A percentile compares a stretch with the other conserved stretches of the same genome.
These are phyloP conservation scores for Pichia sp. DNA, from an alignment of 1,139 yeast species.

Conservation along the genomic window DNA sequence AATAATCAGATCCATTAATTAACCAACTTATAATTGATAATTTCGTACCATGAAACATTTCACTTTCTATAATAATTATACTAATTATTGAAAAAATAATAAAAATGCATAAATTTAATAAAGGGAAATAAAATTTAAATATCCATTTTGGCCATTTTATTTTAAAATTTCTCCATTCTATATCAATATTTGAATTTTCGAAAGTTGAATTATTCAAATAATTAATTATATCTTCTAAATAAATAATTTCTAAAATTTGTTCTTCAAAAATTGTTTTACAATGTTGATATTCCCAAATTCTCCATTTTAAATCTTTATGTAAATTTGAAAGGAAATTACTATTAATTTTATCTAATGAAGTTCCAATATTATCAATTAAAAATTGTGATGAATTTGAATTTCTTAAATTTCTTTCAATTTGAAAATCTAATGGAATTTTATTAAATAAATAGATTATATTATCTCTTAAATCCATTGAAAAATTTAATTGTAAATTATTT, in stretches of 20 bases:
- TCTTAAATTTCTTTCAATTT: constrained; percentile 13
- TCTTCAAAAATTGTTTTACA: constrained; percentile 39
- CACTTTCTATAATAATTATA: constrained; percentile 60
- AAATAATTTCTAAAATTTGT: constrained; percentile 33
- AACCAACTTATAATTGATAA: constrained; percentile 56
- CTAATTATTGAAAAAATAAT: constrained; percentile 42
- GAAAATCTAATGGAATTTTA: constrained; percentile 25
- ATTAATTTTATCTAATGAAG: constrained; percentile 31
- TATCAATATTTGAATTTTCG: constrained; percentile 1
- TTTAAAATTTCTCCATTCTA: constrained; percentile 10
- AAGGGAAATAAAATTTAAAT: constrained; percentile 34
- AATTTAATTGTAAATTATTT: constrained; percentile 11
- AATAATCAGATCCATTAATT: constrained; percentile 28
- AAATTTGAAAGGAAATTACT: constrained; percentile 29
- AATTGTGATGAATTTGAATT: constrained; percentile 4
- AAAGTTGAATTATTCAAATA: constrained; percentile 3
- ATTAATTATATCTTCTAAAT: constrained; percentile 39
- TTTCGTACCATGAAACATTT: constrained; percentile 63
- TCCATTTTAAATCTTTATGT: constrained; percentile 36
- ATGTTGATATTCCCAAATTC: constrained; percentile 38
- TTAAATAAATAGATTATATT: constrained; percentile 25
- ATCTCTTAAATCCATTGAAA: constrained; percentile 28
- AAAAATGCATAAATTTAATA: constrained; percentile 37
- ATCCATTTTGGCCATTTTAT: constrained; percentile 5
- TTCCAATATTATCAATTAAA: constrained; percentile 5